A percentile compares a stretch with the other conserved stretches of the same genome.
phyloP scores from a whole-genome alignment of 495 filamentous ascomycete species.

The Chaetomium fimeti region DNA sequence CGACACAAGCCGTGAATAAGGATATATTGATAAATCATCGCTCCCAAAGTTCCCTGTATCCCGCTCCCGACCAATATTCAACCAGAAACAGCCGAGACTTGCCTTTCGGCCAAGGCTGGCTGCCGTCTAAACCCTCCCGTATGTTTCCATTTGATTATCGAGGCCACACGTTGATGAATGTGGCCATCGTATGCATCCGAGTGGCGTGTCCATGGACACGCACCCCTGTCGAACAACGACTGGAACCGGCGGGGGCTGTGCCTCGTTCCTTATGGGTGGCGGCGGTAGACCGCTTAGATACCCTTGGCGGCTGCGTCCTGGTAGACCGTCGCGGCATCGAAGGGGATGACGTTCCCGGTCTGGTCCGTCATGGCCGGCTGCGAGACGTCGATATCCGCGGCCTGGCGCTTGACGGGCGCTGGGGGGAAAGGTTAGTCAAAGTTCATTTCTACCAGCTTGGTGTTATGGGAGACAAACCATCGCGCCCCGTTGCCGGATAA shows the following conservation, averaged over 20 bases:
- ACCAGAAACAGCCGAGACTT: not conserved
- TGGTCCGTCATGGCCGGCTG: slow-evolving; percentile 42
- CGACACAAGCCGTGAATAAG: not conserved
- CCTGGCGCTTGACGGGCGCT: slow-evolving; percentile 33
- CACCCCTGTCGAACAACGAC: not conserved
- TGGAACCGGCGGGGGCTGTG: not conserved
- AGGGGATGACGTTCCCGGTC: slow-evolving; percentile 42
- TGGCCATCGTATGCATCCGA: not conserved
- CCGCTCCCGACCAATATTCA: too few relatives aligned
- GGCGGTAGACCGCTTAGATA: slow-evolving; percentile 22
- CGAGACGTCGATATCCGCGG: slow-evolving; percentile 29
- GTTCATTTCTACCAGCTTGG: not conserved
- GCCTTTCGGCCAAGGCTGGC: not conserved
- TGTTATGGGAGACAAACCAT: slow-evolving; percentile 26
- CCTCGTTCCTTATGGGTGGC: not conserved
- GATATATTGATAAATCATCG: slow-evolving; percentile 4
- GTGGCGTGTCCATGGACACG: not conserved
- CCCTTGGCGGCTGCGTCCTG: slow-evolving; percentile 31
- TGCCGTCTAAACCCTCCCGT: not conserved
- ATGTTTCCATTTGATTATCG: not conserved
- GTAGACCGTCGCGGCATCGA: slow-evolving; percentile 41
- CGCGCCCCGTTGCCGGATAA: slow-evolving; percentile 31
- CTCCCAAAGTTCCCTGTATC: not conserved
- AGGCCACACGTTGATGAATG: too few relatives aligned
- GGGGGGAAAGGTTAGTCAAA: slow-evolving; percentile 4